Evolutionary conservation across 108 stramenopile genomes (phyloP), one percentile per base, ranked within the genome.

Genomic region (Pelagomonas calceolata): DNA sequence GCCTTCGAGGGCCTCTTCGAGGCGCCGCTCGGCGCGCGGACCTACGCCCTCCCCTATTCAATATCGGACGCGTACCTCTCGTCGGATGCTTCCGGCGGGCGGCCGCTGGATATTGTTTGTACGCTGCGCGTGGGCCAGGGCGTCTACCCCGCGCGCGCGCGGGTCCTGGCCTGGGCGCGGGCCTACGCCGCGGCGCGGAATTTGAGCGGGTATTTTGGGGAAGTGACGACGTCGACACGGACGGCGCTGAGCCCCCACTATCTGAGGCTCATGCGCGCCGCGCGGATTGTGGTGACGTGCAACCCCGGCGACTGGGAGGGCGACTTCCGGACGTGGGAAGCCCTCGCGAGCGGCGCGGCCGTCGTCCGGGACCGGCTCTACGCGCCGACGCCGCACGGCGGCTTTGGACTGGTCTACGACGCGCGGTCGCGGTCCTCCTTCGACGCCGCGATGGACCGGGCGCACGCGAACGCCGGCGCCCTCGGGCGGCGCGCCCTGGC

Each of bases 291-390:
- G 18, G 73, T 74, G 34, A 74, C 73, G 26, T 68, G 66, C 35
- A 74, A 74, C 51, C 73, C 73, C 30, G 32, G 66, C 30, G 34
- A 69, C 46, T 74, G 73, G 73, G 73, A 74, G 51, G 73, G 73
- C 37, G 73, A 74, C 67, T 74, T 74, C 73, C 66, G 73, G 30
- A 17, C 34, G 14, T 39, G 15, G 32, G 73, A 74, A 33, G 73
- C 73, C 35, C 10, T 74, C 31, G 73, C 73, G 26, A 32, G 31
- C 26, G 73, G 63, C 26, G 73, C 73, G 21, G 4, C 68, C 7
- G 51, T 74, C 10, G 46, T 74, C 51, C 7, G 68, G 16, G 73
- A 74, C 67, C 26, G 65, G 34, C 26, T 68, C 30, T 74, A 64
- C 67, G 44, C 66, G 34, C 73, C 73, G 12, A 9, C 4, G 30